phyloP scores from a whole-genome alignment of 2,329 filamentous ascomycete species.

The Laburnicola sp. region DNA sequence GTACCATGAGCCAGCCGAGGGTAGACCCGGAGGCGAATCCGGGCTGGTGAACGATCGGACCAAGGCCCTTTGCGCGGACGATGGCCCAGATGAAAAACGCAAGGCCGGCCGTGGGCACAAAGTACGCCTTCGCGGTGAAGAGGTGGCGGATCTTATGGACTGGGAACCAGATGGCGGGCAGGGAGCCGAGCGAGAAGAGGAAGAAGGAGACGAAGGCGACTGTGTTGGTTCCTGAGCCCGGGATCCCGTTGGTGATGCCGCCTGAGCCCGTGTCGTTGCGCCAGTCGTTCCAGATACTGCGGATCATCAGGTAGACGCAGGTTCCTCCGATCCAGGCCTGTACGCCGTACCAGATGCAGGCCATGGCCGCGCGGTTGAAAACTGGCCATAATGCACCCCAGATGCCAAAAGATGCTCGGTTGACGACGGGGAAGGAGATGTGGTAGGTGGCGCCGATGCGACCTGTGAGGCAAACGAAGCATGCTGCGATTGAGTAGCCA shows the following conservation, averaged over 20 bases:
- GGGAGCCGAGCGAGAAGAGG: slow-evolving; percentile 78
- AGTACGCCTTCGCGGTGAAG: slow-evolving; percentile 85
- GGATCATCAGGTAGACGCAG: slow-evolving; percentile 88
- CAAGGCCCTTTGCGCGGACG: slow-evolving; percentile 77
- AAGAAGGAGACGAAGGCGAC: slow-evolving; percentile 80
- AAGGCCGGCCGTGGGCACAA: slow-evolving; percentile 81
- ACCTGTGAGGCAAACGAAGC: slow-evolving; percentile 72
- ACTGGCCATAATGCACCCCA: slow-evolving; percentile 90
- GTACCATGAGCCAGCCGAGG: slow-evolving; percentile 80
- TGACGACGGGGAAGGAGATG: slow-evolving; percentile 83
- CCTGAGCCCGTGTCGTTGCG: slow-evolving; percentile 42
- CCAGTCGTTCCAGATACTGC: slow-evolving; percentile 76
- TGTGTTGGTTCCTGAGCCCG: slow-evolving; percentile 71
- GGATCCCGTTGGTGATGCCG: slow-evolving; percentile 69
- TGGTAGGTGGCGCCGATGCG: slow-evolving; percentile 86
- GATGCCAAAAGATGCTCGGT: slow-evolving; percentile 78
- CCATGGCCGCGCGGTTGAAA: slow-evolving; percentile 85
- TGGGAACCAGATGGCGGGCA: slow-evolving; percentile 86
- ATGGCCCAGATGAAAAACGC: slow-evolving; percentile 88
- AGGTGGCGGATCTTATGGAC: slow-evolving; percentile 87
- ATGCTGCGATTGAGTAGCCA: slow-evolving; percentile 76
- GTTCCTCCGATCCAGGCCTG: slow-evolving; percentile 79
- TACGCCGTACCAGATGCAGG: slow-evolving; percentile 86
- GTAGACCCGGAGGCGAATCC: slow-evolving; percentile 65
- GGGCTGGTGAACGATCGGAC: slow-evolving; percentile 75